Percentiles rank a stretch among this genome's conserved stretches.
Conservation (phyloP, 192 early-diverging fungal genomes). For the Diversispora eburnea region DNA sequence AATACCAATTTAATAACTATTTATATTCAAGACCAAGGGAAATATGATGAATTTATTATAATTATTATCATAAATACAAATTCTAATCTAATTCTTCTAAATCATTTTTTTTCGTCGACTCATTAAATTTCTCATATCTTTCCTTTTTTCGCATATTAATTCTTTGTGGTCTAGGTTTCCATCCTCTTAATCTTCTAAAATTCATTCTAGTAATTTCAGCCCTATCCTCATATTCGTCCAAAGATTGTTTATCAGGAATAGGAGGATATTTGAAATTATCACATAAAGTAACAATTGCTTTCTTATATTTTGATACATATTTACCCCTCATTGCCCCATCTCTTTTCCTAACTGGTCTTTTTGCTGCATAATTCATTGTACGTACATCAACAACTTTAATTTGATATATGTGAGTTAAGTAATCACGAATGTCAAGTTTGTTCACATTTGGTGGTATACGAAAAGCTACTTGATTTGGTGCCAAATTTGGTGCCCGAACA, state of each 20-base stretch:
- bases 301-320: constrained; percentile 46
- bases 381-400: constrained; percentile 81
- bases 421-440: constrained; percentile 91
- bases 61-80: too few relatives aligned
- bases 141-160: neutral
- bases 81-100: too few relatives aligned
- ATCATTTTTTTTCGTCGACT: too few relatives aligned
- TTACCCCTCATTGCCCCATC: constrained; percentile 38
- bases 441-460: constrained; percentile 82
- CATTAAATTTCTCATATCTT: too few relatives aligned
- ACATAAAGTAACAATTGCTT: constrained; percentile 56
- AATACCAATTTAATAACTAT: too few relatives aligned
- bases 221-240: neutral
- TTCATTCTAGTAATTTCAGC: neutral
- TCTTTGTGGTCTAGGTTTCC: constrained; percentile 20
- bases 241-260: constrained; percentile 37
- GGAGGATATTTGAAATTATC: constrained; percentile 51
- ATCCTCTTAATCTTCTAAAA: constrained; percentile 11
- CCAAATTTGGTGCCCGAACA: constrained; percentile 68
- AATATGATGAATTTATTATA: too few relatives aligned
- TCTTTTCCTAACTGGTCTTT: constrained; percentile 34
- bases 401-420: constrained; percentile 80
- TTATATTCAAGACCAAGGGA: too few relatives aligned
- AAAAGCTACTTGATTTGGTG: constrained; percentile 87
- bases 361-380: constrained; percentile 82